Conservation (phyloP, 2,329 filamentous ascomycete genomes). For the Botrytis deweyae region DNA sequence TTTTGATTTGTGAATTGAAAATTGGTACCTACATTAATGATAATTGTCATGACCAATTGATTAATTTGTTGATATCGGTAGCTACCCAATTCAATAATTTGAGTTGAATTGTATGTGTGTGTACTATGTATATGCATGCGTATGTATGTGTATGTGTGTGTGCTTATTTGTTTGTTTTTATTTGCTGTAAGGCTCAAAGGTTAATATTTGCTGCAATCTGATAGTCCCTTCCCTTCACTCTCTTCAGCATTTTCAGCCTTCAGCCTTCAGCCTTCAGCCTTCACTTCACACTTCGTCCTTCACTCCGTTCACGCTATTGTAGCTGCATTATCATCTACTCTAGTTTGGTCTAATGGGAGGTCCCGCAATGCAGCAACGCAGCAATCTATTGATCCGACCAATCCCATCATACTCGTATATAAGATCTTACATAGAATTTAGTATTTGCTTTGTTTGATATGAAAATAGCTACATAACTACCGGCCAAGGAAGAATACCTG, state of each 20-base stretch:
- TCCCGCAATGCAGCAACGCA: neutral
- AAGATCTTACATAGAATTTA: neutral
- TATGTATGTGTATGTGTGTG: neutral
- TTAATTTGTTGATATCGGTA: neutral
- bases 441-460: neutral
- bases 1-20: neutral
- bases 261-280: neutral
- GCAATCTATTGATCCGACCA: neutral
- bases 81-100: neutral
- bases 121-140: neutral
- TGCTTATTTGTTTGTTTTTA: neutral
- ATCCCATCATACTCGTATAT: neutral
- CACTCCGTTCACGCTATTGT: neutral
- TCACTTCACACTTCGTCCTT: neutral
- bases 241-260: neutral
- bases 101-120: neutral
- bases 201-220: neutral
- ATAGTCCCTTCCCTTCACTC: neutral
- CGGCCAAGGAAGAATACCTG: neutral
- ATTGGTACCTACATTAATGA: neutral
- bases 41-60: neutral
- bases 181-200: no score
- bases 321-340: neutral
- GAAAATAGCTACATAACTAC: neutral
- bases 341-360: neutral